phyloP scores from a whole-genome alignment of 2,329 filamentous ascomycete species.

The Exophiala alcalophila region DNA sequence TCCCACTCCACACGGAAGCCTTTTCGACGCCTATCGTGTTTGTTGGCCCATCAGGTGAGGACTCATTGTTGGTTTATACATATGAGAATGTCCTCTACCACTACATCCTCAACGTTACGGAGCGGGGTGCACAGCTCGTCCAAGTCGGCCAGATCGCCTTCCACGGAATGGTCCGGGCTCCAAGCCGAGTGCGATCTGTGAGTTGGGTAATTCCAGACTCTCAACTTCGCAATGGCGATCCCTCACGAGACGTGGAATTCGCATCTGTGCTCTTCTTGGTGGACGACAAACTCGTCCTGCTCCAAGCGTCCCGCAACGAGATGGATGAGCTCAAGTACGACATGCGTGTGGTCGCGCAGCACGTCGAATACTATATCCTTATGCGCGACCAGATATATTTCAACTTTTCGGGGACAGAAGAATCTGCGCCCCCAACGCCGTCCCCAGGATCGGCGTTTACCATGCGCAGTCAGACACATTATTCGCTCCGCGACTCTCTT shows the following conservation, averaged over 20 bases:
- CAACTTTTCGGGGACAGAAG: constrained; percentile 49
- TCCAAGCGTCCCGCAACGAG: constrained; percentile 81
- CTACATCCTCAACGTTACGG: constrained; percentile 75
- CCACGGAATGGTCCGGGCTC: constrained; percentile 91
- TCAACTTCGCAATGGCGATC: constrained; percentile 85
- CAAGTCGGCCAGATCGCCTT: constrained; percentile 98
- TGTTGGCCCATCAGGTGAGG: constrained; percentile 82
- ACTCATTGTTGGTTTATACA: constrained; percentile 93
- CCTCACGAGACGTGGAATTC: constrained; percentile 89
- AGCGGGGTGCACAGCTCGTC: constrained; percentile 70
- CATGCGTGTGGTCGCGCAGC: constrained; percentile 94
- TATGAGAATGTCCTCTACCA: constrained; percentile 95
- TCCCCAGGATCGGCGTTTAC: constrained; percentile 47
- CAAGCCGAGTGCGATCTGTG: constrained; percentile 83
- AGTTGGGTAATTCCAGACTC: constrained; percentile 94
- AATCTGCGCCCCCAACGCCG: constrained; percentile 49
- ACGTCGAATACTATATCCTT: constrained; percentile 90
- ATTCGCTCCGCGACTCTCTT: constrained; percentile 75
- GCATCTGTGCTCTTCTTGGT: constrained; percentile 95
- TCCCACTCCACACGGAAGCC: constrained; percentile 71
- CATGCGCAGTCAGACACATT: constrained; percentile 42
- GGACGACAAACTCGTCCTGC: constrained; percentile 88
- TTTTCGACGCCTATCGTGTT: constrained; percentile 85
- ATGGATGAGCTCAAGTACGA: constrained; percentile 90
- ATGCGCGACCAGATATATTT: constrained; percentile 75